Percentiles rank a stretch among this genome's conserved stretches.
Conservation (phyloP, 73 alveolate species). For the Paramecium primaurelia region DNA sequence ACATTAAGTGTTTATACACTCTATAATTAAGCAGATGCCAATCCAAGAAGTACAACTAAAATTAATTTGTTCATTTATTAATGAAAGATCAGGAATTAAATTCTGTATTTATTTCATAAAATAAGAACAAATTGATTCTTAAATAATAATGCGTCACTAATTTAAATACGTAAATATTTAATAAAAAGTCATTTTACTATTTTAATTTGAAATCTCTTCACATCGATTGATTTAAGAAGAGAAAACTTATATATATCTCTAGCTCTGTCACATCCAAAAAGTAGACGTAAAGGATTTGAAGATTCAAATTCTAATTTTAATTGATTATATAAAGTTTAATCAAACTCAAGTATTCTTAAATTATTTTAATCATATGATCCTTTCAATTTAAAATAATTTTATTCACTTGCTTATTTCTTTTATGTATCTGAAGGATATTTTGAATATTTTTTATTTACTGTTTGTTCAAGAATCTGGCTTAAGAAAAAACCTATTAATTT, state of each 20-base stretch:
- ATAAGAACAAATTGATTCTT: not conserved
- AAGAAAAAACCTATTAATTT: not conserved
- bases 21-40: not conserved
- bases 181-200: too few species aligned
- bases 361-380: not conserved
- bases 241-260: not conserved
- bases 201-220: not conserved
- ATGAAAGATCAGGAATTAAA: not conserved
- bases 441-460: not conserved
- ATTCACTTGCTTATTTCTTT: not conserved
- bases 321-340: not conserved
- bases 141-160: not conserved
- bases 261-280: constrained; percentile 26
- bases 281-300: not conserved
- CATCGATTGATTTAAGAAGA: not conserved
- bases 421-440: not conserved
- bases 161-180: not conserved
- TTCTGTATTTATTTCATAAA: not conserved
- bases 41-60: not conserved
- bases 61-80: not conserved
- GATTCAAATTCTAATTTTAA: not conserved
- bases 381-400: not conserved
- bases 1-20: not conserved
- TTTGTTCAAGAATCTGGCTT: not conserved
- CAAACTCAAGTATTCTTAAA: not conserved